Conservation (phyloP, 2,329 filamentous ascomycete genomes). For the Xylariaceae sp. region DNA sequence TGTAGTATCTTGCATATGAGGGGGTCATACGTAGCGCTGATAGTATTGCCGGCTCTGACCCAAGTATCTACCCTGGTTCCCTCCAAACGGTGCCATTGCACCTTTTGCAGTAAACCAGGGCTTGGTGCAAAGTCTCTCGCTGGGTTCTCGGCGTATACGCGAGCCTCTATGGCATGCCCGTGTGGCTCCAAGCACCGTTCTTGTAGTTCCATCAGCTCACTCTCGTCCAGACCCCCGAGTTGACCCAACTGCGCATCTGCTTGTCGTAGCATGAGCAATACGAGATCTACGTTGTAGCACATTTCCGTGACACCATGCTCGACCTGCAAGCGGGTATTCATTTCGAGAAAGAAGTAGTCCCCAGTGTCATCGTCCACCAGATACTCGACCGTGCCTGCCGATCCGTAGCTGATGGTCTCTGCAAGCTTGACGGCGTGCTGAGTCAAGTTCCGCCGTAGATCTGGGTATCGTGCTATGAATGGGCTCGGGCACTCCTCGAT, state of each 20-base stretch:
- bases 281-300: conserved; percentile 4
- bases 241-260: too few species aligned
- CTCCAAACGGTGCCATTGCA: not conserved
- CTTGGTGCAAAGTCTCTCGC: conserved; percentile 4
- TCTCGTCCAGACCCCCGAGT: too few species aligned
- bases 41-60: conserved; percentile 3
- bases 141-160: conserved; percentile 8
- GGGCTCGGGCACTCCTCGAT: conserved; percentile 53
- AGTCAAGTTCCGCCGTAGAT: conserved; percentile 42
- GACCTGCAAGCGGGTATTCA: conserved; percentile 64
- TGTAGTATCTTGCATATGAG: conserved; percentile 5
- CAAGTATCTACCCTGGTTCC: conserved; percentile 6
- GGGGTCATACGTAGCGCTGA: conserved; percentile 4
- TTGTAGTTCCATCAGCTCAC: too few species aligned
- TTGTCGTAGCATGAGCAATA: conserved; percentile 2
- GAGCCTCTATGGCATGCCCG: conserved; percentile 5
- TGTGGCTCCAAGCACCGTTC: not conserved
- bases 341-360: conserved; percentile 53
- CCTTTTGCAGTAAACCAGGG: conserved; percentile 3
- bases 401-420: conserved; percentile 32
- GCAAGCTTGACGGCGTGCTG: conserved; percentile 46
- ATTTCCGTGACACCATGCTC: conserved; percentile 74
- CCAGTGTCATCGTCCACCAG: conserved; percentile 59
- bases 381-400: conserved; percentile 43
- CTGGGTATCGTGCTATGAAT: conserved; percentile 36